Evolutionary conservation across 2,329 filamentous ascomycete genomes (phyloP).

Genomic region (Alternaria dauci): DNA sequence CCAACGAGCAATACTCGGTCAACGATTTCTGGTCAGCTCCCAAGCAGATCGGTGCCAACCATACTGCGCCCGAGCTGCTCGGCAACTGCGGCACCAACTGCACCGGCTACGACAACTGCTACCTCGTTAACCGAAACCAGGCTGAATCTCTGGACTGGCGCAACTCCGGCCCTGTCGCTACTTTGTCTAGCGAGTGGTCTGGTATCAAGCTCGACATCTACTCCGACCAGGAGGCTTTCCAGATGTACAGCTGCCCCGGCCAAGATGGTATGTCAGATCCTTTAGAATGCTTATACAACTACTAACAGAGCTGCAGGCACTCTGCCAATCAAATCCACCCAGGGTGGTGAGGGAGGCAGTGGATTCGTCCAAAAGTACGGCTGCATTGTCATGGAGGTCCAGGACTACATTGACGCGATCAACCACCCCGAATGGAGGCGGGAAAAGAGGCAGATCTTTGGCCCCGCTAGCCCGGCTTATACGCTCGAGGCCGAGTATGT

Average conservation of each 20-base stretch:
- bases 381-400: constrained; percentile 88
- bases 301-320: constrained; percentile 48
- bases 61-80: constrained; percentile 67
- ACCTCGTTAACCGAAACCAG: constrained; percentile 69
- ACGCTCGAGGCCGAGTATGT: constrained; percentile 56
- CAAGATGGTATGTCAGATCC: constrained; percentile 67
- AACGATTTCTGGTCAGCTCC: constrained; percentile 85
- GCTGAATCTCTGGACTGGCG: constrained; percentile 71
- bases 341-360: constrained; percentile 69
- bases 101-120: constrained; percentile 84
- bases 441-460: constrained; percentile 60
- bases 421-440: constrained; percentile 91
- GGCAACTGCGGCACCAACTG: constrained; percentile 84
- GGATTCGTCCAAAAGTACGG: constrained; percentile 77
- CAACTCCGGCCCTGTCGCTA: constrained; percentile 66
- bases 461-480: constrained; percentile 55
- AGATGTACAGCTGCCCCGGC: constrained; percentile 84
- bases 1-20: constrained; percentile 71
- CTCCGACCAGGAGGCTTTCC: constrained; percentile 85
- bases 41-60: constrained; percentile 79
- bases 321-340: constrained; percentile 72
- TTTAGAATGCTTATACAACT: background rate
- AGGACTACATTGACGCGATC: constrained; percentile 94
- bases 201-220: constrained; percentile 85
- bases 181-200: constrained; percentile 75